Evolutionary conservation across 768 basidiomycete genomes (phyloP).

Genomic region (Termitomyces sp.): DNA sequence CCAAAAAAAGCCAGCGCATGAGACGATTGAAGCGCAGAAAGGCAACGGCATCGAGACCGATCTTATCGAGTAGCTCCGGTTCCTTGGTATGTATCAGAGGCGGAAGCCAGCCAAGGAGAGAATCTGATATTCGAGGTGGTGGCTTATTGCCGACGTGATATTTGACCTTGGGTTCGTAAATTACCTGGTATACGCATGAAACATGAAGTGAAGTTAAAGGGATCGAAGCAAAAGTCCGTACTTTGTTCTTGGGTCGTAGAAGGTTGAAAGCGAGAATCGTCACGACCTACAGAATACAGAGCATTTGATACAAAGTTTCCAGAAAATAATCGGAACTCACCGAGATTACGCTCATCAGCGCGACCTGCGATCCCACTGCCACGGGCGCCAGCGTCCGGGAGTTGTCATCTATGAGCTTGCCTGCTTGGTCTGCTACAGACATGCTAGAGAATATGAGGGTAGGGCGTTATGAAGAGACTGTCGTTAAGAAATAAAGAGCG

Average conservation of each 20-base stretch:
- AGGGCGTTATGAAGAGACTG: slow-evolving; percentile 7
- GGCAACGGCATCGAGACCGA: slow-evolving; percentile 90
- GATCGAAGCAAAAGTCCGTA: slow-evolving; percentile 19
- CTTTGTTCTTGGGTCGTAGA: slow-evolving; percentile 87
- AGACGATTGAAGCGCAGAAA: slow-evolving; percentile 91
- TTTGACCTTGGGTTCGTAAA: slow-evolving; percentile 93
- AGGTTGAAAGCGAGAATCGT: slow-evolving; percentile 76
- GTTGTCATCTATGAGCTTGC: slow-evolving; percentile 34
- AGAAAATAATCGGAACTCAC: slow-evolving; percentile 36
- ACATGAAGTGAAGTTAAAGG: slow-evolving; percentile 5
- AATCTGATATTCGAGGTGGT: slow-evolving; percentile 78
- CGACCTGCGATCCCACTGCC: slow-evolving; percentile 75
- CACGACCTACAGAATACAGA: slow-evolving; percentile 35
- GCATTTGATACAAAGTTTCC: slow-evolving; percentile 1
- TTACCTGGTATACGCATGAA: slow-evolving; percentile 41
- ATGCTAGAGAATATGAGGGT: slow-evolving; percentile 16
- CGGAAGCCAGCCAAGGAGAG: slow-evolving; percentile 84
- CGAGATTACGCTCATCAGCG: slow-evolving; percentile 66
- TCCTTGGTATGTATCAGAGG: slow-evolving; percentile 82
- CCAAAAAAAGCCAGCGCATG: slow-evolving; percentile 66
- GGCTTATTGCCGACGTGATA: slow-evolving; percentile 75
- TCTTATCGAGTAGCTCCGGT: slow-evolving; percentile 80
- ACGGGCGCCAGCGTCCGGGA: slow-evolving; percentile 71
- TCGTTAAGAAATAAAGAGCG: slow-evolving; percentile 11
- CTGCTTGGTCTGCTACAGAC: slow-evolving; percentile 31